phyloP scores from a whole-genome alignment of 2,329 filamentous ascomycete genomes.

The Immersiporthe knoxdaviesiana region DNA sequence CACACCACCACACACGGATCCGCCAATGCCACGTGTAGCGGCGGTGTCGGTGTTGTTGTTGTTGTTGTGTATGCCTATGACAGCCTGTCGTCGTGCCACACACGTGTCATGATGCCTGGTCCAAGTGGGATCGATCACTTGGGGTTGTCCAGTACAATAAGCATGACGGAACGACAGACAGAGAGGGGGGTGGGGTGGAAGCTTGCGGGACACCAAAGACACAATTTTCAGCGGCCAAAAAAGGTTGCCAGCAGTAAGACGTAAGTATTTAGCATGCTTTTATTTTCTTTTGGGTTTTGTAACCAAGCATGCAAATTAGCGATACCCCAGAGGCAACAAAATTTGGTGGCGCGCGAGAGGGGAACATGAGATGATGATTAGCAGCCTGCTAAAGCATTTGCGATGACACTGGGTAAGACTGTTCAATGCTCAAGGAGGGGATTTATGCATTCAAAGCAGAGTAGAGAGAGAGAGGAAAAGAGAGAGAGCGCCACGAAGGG shows the following conservation, averaged over 20 bases:
- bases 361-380: background rate
- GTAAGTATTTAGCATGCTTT: background rate
- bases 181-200: background rate
- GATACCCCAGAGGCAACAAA: slow-evolving; percentile 12
- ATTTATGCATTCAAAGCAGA: background rate
- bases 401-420: background rate
- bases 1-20: background rate
- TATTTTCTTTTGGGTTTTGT: background rate
- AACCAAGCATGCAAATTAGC: slow-evolving; percentile 3
- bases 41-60: too few relatives aligned
- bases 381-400: background rate
- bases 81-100: background rate
- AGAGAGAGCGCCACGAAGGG: background rate
- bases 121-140: background rate
- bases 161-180: background rate
- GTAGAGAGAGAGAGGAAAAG: background rate
- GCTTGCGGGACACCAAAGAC: background rate
- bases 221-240: background rate
- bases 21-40: background rate
- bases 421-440: background rate
- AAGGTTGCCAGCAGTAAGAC: background rate
- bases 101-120: background rate
- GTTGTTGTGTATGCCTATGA: background rate
- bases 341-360: too few relatives aligned
- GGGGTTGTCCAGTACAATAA: background rate